Conservation (phyloP, 768 basidiomycete species). For the Lepiota brunneoincarnata region DNA sequence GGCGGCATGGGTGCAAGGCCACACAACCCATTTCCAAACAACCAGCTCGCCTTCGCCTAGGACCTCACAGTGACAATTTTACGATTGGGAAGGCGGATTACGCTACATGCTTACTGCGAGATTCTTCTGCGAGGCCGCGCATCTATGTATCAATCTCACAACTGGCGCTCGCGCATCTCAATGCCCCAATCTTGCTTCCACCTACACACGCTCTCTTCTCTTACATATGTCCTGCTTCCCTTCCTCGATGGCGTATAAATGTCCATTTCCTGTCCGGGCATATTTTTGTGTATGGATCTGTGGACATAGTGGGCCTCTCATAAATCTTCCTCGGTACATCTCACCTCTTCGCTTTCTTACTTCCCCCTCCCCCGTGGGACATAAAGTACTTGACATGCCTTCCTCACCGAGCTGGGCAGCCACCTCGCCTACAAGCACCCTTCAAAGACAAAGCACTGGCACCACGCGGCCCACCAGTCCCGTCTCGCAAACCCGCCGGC, state of each 20-base stretch:
- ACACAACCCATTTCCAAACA: too few relatives aligned
- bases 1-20: too few relatives aligned
- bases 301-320: background rate
- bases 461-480: conserved; percentile 12
- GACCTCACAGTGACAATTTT: too few relatives aligned
- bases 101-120: background rate
- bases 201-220: conserved; percentile 2
- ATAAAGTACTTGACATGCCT: background rate
- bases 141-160: background rate
- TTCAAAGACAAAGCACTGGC: conserved; percentile 19
- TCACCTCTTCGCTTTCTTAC: background rate
- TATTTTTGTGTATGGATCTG: background rate
- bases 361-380: conserved; percentile 3
- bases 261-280: background rate
- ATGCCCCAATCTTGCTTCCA: background rate
- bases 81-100: background rate
- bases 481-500: conserved; percentile 2
- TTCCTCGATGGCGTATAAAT: conserved; percentile 1
- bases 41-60: too few relatives aligned
- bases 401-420: conserved; percentile 2
- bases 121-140: background rate
- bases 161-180: background rate
- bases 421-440: conserved; percentile 13
- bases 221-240: conserved; percentile 8
- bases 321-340: background rate